Evolutionary conservation across 2,329 filamentous ascomycete species (phyloP), one percentile per base, ranked within the genome.

Genomic region (Talaromyces islandicus): DNA sequence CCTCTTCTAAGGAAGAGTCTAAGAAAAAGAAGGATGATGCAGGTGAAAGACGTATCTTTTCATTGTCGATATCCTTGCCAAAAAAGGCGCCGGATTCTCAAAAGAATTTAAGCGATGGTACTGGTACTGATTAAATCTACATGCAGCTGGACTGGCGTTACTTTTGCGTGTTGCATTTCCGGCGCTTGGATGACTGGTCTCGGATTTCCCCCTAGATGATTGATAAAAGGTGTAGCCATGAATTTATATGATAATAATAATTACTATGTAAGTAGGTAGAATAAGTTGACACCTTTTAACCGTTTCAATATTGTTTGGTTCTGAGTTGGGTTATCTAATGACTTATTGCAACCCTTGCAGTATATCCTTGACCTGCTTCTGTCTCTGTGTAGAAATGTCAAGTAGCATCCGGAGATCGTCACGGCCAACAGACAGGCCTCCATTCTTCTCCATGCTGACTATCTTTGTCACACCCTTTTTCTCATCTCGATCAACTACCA

Each of bases 391-490:
- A 1, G 88, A 87, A 57, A 85, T 72, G 29, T 77, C 76, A 7
- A 88, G 80, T 64, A 91, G 78, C 46, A 81, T 77, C 64, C 76
- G 83, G 71, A 92, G 79, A 61, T 87, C 77, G 60, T 85, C 81
- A 25, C 81, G 83, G 7, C 87, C 88, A 41, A 94, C 78, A 7
- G 86, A 79, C 10, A 84, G 84, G 7, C 93, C 94, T 11, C 94
- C 94, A 64, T 83, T 85, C 80, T 96, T 97, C 68, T 94, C 91
- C 63, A 97, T 82, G 55, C 83, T 85, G 65, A 91, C 67, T 19
- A 96, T 80, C 35, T 72, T 71, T 12, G 70, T 69, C 67, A 81
- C 83, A 3, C 80, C 81, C 32, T 30, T 57, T 55, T 80, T 76
- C 68, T 64, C 62, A 38, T 69, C 65, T 59, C 69, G 70, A 70